phyloP scores from a whole-genome alignment of 345 rosid genomes.

The Syzygium aqueum region DNA sequence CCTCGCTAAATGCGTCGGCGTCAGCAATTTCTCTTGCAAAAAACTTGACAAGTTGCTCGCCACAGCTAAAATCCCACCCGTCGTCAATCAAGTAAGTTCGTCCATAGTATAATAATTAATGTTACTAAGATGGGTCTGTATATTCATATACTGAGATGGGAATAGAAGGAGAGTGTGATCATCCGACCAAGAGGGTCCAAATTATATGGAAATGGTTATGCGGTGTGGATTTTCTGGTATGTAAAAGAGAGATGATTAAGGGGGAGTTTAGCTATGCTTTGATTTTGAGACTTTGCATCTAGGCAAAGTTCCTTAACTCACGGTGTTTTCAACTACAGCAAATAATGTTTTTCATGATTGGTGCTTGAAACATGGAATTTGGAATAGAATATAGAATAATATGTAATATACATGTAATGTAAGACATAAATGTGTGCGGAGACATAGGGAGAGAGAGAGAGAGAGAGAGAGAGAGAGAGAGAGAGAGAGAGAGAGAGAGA shows the following conservation, averaged over 20 bases:
- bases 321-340: not conserved
- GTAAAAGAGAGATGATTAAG: not conserved
- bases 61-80: conserved; percentile 9
- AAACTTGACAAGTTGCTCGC: conserved; percentile 7
- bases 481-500: not conserved
- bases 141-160: not conserved
- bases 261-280: not conserved
- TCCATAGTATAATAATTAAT: not conserved
- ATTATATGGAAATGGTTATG: not conserved
- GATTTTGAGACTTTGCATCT: not conserved
- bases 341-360: not conserved
- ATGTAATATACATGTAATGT: not conserved
- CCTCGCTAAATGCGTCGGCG: conserved; percentile 10
- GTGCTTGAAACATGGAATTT: not conserved
- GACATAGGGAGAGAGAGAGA: no score
- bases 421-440: not conserved
- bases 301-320: not conserved
- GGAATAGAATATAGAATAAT: not conserved
- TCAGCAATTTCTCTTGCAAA: conserved; percentile 11
- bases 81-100: conserved; percentile 16
- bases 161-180: not conserved
- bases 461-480: not conserved
- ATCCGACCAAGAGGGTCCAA: not conserved
- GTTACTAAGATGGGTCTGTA: not conserved
- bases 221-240: not conserved